phyloP scores from a whole-genome alignment of 805 yeast species.

The Clavispora fructus region DNA sequence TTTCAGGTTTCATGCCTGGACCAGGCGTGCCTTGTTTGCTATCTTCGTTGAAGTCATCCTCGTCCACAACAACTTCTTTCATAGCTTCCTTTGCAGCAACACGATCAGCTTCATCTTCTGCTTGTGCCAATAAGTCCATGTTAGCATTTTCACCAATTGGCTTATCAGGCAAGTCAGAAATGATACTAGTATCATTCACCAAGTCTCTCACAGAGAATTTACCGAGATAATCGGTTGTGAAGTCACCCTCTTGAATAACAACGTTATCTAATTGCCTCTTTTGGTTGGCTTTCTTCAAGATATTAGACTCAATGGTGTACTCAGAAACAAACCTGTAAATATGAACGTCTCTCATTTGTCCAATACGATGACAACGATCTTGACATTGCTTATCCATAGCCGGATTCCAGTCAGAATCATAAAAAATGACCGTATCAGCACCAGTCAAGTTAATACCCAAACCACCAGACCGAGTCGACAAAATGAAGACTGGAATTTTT shows the following conservation, averaged over 20 bases:
- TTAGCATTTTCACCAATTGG: slow-evolving; percentile 34
- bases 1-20: slow-evolving; percentile 25
- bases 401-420: slow-evolving; percentile 99
- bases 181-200: slow-evolving; percentile 55
- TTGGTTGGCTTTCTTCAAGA: slow-evolving; percentile 88
- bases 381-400: slow-evolving; percentile 99
- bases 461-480: slow-evolving; percentile 97
- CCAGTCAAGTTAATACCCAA: slow-evolving; percentile 96
- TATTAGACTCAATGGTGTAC: slow-evolving; percentile 92
- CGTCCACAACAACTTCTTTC: slow-evolving; percentile 79
- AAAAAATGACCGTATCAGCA: slow-evolving; percentile 97
- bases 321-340: slow-evolving; percentile 95
- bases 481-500: slow-evolving; percentile 81
- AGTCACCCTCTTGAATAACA: slow-evolving; percentile 96
- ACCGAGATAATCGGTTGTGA: slow-evolving; percentile 93
- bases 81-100: slow-evolving; percentile 86
- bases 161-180: slow-evolving; percentile 35
- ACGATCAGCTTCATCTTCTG: slow-evolving; percentile 90
- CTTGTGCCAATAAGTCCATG: slow-evolving; percentile 71
- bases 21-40: slow-evolving; percentile 21
- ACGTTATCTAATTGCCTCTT: slow-evolving; percentile 91
- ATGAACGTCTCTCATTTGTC: slow-evolving; percentile 96
- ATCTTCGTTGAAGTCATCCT: slow-evolving; percentile 72
- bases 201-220: slow-evolving; percentile 82
- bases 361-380: slow-evolving; percentile 98